Percentiles rank a stretch among this genome's conserved stretches.
Evolutionary conservation across 352 stramenopile species (phyloP).

Genomic region (Pelagophyceae sp.): DNA sequence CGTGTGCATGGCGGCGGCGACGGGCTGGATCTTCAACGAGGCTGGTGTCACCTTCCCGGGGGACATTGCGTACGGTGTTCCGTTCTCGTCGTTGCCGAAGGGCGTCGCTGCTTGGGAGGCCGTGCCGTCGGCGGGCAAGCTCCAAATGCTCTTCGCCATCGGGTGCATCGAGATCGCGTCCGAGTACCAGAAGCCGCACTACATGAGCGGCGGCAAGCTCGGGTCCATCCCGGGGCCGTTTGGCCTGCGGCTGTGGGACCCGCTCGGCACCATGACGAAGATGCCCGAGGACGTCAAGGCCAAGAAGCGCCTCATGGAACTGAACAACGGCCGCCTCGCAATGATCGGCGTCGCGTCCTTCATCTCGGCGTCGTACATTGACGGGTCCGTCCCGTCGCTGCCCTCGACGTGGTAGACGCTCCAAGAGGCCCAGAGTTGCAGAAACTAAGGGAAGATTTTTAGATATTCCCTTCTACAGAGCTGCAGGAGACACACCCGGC

Average conservation of each 20-base stretch:
- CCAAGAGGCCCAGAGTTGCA: too few relatives aligned
- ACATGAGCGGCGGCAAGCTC: slow-evolving; percentile 10
- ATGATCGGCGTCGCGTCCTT: slow-evolving; percentile 15
- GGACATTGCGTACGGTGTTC: slow-evolving; percentile 44
- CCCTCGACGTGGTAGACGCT: neutral
- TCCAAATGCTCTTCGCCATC: slow-evolving; percentile 51
- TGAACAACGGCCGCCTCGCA: slow-evolving; percentile 20
- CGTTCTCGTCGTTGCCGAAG: slow-evolving; percentile 42
- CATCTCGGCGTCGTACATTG: slow-evolving; percentile 6
- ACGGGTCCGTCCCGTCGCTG: slow-evolving; percentile 11
- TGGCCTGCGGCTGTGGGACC: slow-evolving; percentile 6
- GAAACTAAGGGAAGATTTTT: too few relatives aligned
- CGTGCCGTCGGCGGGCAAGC: slow-evolving; percentile 51
- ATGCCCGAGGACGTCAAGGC: slow-evolving; percentile 6
- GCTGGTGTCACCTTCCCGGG: slow-evolving; percentile 46
- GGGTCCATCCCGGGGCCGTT: slow-evolving; percentile 12
- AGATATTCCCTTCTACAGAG: too few relatives aligned
- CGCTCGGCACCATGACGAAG: neutral
- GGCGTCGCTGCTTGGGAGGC: slow-evolving; percentile 51
- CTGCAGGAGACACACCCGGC: too few relatives aligned
- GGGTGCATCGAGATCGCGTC: slow-evolving; percentile 42
- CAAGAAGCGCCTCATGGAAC: neutral
- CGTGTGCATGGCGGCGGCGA: slow-evolving; percentile 45
- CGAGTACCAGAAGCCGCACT: slow-evolving; percentile 11
- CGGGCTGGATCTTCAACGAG: slow-evolving; percentile 46